These are phyloP conservation scores for Kingdonia uniflora DNA, from an alignment of 164 flowering plant species.

Conservation along the genomic window DNA sequence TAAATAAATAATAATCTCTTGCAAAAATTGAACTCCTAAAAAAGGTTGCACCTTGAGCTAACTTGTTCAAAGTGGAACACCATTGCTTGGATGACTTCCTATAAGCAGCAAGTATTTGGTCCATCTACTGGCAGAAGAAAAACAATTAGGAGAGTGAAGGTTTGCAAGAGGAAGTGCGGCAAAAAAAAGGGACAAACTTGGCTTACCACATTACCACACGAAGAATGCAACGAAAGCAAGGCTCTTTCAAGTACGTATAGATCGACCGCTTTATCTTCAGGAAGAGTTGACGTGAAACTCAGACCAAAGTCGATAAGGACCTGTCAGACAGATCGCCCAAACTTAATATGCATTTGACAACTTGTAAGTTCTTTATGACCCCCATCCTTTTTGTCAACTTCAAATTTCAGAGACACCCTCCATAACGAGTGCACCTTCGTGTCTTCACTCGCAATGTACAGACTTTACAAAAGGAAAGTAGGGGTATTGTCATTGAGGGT, in stretches of 20 bases:
- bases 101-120: constrained; percentile 63
- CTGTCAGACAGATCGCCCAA: constrained; percentile 36
- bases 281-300: constrained; percentile 86
- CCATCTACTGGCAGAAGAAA: constrained; percentile 46
- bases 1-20: not conserved
- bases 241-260: constrained; percentile 94
- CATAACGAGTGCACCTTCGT: too few species aligned
- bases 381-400: too few species aligned
- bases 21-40: not conserved
- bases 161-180: constrained; percentile 4
- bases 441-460: too few species aligned
- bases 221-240: constrained; percentile 91
- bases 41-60: constrained; percentile 60
- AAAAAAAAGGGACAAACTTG: not conserved
- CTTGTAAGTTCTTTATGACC: too few species aligned
- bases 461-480: too few species aligned
- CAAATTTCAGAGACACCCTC: too few species aligned
- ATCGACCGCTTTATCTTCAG: constrained; percentile 97
- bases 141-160: constrained; percentile 4
- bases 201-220: constrained; percentile 94
- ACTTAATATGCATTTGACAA: too few species aligned
- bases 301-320: constrained; percentile 96
- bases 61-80: constrained; percentile 83
- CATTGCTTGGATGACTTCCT: constrained; percentile 92
- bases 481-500: too few species aligned